Percentiles rank a stretch among this genome's conserved stretches.
Evolutionary conservation across 129 eudicot genomes (phyloP).

Genomic region (Flaveria robusta): DNA sequence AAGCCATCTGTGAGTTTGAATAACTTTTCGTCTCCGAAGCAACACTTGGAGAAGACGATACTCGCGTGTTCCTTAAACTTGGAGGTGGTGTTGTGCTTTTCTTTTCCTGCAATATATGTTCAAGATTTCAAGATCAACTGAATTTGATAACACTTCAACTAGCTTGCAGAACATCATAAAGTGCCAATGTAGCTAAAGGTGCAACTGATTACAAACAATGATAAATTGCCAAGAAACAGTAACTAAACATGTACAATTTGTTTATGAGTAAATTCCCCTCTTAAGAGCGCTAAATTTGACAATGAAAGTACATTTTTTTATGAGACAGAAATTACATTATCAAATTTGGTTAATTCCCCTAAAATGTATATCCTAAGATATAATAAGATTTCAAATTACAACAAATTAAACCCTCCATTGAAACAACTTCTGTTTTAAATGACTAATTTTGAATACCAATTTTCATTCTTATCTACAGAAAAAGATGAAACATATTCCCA

Average conservation of each 20-base stretch:
- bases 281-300: no score
- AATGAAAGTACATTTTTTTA: background rate
- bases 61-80: constrained; percentile 43
- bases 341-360: background rate
- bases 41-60: constrained; percentile 36
- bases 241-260: no score
- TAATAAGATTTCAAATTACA: background rate
- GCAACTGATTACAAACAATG: background rate
- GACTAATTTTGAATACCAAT: no score
- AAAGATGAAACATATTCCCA: no score
- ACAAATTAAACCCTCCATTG: background rate
- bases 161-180: background rate
- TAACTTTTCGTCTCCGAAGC: constrained; percentile 38
- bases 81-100: constrained; percentile 89
- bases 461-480: no score
- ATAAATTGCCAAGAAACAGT: background rate
- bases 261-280: no score
- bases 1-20: constrained; percentile 47
- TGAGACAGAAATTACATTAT: background rate
- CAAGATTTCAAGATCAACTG: no score
- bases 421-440: background rate
- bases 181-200: background rate
- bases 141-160: background rate
- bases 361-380: background rate
- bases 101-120: constrained; percentile 51